Base-by-base conservation (phyloP, 2,329 filamentous ascomycete species). In the Periconia digitata region DNA sequence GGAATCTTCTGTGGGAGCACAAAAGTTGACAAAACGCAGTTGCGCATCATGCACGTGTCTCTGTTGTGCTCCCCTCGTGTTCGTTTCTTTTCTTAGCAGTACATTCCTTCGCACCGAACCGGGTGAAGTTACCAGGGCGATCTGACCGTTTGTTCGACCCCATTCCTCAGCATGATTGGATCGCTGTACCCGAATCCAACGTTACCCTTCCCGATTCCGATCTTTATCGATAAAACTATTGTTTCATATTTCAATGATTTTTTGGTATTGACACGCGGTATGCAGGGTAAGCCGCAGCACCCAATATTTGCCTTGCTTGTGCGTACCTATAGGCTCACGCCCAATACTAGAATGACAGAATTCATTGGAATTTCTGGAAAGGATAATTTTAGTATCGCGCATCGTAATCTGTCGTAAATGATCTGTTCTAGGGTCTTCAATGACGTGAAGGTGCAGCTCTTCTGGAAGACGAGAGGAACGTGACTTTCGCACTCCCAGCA, bases 41-140 rank as follows among this genome's bases (percentile, higher is more conserved):
- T 40, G 38, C 38, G 38, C 38, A 40, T 17, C 38, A 40, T 40
- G 38, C 38, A 40, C 38, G 38, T 40, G 38, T n/a, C n/a, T n/a
- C n/a, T n/a, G n/a, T 40, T n/a, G 38, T 40, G 21, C 38, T 40
- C n/a, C n/a, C n/a, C n/a, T n/a, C n/a, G n/a, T n/a, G n/a, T n/a
- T 8, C 8, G 37, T 40, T 40, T 40, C 37, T 40, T 40, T 40
- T 40, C 21, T 40, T 40, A 40, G 38, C 38, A n/a, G n/a, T 13
- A 6, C 24, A 6, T 6, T 27, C 24, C 24, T 6, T 40, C 38
- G 23, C 16, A 15, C 37, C 38, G 20, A 24, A 40, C 38, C 38
- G 38, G n/a, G 38, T 40, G 38, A 40, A 23, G 13, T 24, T 13
- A 15, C 6, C 8, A 22, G 18, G 38, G 38, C 24, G 22, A n/a